These are phyloP conservation scores for Zymoseptoria crescenta DNA, from an alignment of 2,329 filamentous ascomycete species.

Conservation along the genomic window DNA sequence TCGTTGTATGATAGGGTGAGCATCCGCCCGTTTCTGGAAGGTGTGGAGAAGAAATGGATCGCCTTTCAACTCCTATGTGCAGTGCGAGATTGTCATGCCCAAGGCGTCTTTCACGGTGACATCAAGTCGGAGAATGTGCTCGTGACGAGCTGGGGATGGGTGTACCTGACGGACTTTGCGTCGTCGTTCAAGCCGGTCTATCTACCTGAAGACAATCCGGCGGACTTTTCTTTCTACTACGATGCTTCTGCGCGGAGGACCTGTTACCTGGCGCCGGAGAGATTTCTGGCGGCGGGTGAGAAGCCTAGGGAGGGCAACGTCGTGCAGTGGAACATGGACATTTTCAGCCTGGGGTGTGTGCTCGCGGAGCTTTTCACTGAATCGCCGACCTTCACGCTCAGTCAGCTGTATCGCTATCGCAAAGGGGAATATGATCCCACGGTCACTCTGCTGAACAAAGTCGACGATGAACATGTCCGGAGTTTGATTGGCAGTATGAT, in stretches of 20 bases:
- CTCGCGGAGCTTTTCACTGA: conserved; percentile 95
- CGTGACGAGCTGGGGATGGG: conserved; percentile 98
- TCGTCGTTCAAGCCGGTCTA: conserved; percentile 91
- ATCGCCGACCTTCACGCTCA: conserved; percentile 92
- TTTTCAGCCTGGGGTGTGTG: conserved; percentile 94
- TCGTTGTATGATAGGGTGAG: conserved; percentile 96
- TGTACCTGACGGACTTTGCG: conserved; percentile 96
- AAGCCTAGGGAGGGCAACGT: conserved; percentile 44
- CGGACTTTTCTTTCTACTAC: conserved; percentile 96
- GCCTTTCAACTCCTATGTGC: conserved; percentile 92
- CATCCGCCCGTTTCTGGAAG: conserved; percentile 90
- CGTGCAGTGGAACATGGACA: conserved; percentile 83
- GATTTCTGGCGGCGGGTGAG: conserved; percentile 64
- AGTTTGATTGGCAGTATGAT: conserved; percentile 96
- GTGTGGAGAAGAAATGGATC: conserved; percentile 98
- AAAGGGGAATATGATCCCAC: conserved; percentile 86
- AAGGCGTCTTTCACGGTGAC: conserved; percentile 89
- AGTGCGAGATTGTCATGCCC: conserved; percentile 80
- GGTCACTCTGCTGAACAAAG: conserved; percentile 71
- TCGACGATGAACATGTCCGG: conserved; percentile 77
- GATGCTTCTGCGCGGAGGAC: conserved; percentile 85
- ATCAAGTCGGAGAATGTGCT: conserved; percentile 98
- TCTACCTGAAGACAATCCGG: conserved; percentile 91
- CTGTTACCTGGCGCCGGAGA: conserved; percentile 90
- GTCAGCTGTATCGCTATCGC: conserved; percentile 89